phyloP scores from a whole-genome alignment of 2,329 filamentous ascomycete genomes.

The Catunica adiposa region DNA sequence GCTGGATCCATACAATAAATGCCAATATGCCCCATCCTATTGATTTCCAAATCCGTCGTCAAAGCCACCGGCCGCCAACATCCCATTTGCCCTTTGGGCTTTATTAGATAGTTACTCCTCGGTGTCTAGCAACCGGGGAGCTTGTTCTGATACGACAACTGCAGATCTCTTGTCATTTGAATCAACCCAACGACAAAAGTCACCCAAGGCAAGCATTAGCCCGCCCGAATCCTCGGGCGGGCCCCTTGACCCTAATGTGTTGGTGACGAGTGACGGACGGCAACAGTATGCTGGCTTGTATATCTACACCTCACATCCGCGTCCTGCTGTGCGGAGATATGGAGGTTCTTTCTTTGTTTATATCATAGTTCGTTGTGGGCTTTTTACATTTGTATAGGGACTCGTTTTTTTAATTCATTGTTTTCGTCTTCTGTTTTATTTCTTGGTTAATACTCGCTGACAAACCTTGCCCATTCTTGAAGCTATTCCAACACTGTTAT shows the following conservation, averaged over 20 bases:
- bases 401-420: too few species aligned
- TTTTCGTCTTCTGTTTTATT: too few species aligned
- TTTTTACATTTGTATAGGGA: background rate
- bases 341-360: background rate
- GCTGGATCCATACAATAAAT: background rate
- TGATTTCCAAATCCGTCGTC: background rate
- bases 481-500: too few species aligned
- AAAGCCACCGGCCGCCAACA: background rate
- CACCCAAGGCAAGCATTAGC: background rate
- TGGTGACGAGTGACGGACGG: background rate
- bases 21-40: background rate
- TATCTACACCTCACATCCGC: background rate
- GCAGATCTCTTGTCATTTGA: background rate
- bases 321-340: background rate
- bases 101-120: too few species aligned
- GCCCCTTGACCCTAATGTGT: background rate
- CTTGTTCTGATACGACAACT: background rate
- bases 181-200: background rate
- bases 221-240: background rate
- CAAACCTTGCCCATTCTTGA: too few species aligned
- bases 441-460: too few species aligned
- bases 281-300: background rate
- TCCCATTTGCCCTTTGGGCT: too few species aligned
- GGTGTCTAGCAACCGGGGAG: too few species aligned
- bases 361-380: background rate